A percentile compares a stretch with the other conserved stretches of the same genome.
Evolutionary conservation across 495 filamentous ascomycete species (phyloP).

Genomic region (Geopyxis carbonaria): DNA sequence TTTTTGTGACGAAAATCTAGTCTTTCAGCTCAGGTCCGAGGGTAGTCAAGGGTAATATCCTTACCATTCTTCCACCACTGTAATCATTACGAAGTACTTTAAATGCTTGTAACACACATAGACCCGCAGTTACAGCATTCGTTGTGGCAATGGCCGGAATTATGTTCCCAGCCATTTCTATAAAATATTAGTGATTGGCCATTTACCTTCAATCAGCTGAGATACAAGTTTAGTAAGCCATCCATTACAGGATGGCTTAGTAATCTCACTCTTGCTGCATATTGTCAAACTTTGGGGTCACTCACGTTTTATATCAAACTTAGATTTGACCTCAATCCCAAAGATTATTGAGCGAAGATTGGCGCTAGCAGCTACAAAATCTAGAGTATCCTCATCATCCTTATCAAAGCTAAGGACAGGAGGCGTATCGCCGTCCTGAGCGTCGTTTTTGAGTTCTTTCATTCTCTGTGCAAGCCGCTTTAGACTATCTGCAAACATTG

Average conservation of each 20-base stretch:
- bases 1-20: conserved; percentile 50
- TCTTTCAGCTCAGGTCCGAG: background rate
- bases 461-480: conserved; percentile 58
- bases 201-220: too few relatives aligned
- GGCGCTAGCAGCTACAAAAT: conserved; percentile 81
- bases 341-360: conserved; percentile 78
- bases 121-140: conserved; percentile 84
- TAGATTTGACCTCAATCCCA: conserved; percentile 69
- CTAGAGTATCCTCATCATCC: conserved; percentile 85
- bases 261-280: too few relatives aligned
- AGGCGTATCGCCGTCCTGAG: conserved; percentile 31
- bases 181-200: too few relatives aligned
- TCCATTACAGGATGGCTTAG: too few relatives aligned
- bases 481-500: conserved; percentile 74
- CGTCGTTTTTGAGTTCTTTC: conserved; percentile 37
- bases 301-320: conserved; percentile 85
- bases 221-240: too few relatives aligned
- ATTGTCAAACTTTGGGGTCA: conserved; percentile 3
- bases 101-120: conserved; percentile 86
- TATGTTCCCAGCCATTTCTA: conserved; percentile 96
- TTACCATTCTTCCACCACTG: conserved; percentile 28
- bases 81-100: conserved; percentile 71
- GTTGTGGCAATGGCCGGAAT: conserved; percentile 97
- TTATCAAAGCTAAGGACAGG: conserved; percentile 83
- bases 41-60: background rate